Conservation (phyloP, 495 filamentous ascomycete species). For the Aspergillus sclerotioniger region DNA sequence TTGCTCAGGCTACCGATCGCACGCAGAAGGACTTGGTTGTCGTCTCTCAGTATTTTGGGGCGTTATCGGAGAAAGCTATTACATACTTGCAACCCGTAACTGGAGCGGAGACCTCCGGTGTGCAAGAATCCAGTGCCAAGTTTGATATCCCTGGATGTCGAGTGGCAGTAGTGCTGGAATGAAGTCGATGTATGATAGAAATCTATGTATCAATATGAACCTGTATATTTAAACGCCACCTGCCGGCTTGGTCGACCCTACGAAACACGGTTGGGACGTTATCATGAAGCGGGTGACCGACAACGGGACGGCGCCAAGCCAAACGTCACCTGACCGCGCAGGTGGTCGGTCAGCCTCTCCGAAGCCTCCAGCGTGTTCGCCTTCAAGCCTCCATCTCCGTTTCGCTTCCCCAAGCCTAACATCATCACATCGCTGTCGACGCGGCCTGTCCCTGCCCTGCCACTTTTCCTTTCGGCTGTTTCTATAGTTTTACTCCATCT, state of each 20-base stretch:
- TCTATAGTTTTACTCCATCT: conserved; percentile 11
- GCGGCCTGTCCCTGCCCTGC: conserved; percentile 24
- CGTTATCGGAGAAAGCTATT: conserved; percentile 50
- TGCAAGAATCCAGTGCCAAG: conserved; percentile 32
- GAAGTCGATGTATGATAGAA: not conserved
- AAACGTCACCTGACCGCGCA: conserved; percentile 22
- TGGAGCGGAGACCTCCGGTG: conserved; percentile 1
- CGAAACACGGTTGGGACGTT: not conserved
- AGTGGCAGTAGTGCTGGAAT: conserved; percentile 24
- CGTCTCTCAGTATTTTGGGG: conserved; percentile 43
- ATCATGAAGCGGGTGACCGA: not conserved
- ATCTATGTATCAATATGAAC: not conserved
- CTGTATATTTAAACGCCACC: not conserved
- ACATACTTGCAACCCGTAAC: conserved; percentile 35
- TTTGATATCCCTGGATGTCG: conserved; percentile 42
- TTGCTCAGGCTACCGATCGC: conserved; percentile 6
- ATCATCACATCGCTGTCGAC: conserved; percentile 31
- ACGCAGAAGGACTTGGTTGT: conserved; percentile 25
- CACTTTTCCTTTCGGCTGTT: conserved; percentile 2
- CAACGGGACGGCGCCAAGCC: conserved; percentile 30
- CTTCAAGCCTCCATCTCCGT: conserved; percentile 38
- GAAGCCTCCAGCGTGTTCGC: conserved; percentile 43
- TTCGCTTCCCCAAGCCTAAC: conserved; percentile 30
- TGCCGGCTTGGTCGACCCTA: not conserved
- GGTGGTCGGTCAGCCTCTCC: conserved; percentile 23